Conservation (phyloP, 495 filamentous ascomycete species). For the Apiosordaria backusii region DNA sequence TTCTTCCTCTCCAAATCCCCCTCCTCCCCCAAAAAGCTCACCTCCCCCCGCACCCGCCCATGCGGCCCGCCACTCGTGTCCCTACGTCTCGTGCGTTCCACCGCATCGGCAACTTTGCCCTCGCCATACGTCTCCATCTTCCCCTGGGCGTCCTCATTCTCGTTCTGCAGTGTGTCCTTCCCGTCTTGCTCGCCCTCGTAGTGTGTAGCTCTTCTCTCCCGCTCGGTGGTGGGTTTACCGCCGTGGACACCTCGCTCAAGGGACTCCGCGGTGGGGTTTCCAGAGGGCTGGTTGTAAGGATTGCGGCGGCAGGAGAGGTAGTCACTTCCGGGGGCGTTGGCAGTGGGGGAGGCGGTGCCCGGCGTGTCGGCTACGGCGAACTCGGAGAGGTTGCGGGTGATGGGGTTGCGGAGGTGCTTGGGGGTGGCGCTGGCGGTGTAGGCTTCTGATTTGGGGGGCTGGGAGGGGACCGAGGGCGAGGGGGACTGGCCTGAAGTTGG, state of each 20-base stretch:
- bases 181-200: slow-evolving; percentile 6
- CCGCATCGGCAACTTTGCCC: slow-evolving; percentile 52
- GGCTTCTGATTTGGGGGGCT: slow-evolving; percentile 51
- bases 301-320: slow-evolving; percentile 30
- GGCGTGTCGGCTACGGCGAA: slow-evolving; percentile 36
- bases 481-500: slow-evolving; percentile 30
- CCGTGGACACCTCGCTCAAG: slow-evolving; percentile 38
- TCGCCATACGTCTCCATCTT: slow-evolving; percentile 54
- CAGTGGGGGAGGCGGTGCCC: neutral
- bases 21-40: slow-evolving; percentile 32
- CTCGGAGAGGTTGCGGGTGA: slow-evolving; percentile 48
- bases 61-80: slow-evolving; percentile 9
- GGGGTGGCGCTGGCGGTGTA: slow-evolving; percentile 28
- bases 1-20: slow-evolving; percentile 42
- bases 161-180: slow-evolving; percentile 21
- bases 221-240: slow-evolving; percentile 23
- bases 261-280: slow-evolving; percentile 18
- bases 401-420: slow-evolving; percentile 41
- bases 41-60: slow-evolving; percentile 25
- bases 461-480: slow-evolving; percentile 37
- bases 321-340: slow-evolving; percentile 20
- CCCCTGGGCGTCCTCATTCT: slow-evolving; percentile 47
- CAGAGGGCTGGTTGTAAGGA: slow-evolving; percentile 12
- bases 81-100: slow-evolving; percentile 35
- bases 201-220: slow-evolving; percentile 16